Percentiles rank a stretch among this genome's conserved stretches.
Evolutionary conservation across 2,329 filamentous ascomycete genomes (phyloP).

Genomic region (Cryphonectria carpinicola): DNA sequence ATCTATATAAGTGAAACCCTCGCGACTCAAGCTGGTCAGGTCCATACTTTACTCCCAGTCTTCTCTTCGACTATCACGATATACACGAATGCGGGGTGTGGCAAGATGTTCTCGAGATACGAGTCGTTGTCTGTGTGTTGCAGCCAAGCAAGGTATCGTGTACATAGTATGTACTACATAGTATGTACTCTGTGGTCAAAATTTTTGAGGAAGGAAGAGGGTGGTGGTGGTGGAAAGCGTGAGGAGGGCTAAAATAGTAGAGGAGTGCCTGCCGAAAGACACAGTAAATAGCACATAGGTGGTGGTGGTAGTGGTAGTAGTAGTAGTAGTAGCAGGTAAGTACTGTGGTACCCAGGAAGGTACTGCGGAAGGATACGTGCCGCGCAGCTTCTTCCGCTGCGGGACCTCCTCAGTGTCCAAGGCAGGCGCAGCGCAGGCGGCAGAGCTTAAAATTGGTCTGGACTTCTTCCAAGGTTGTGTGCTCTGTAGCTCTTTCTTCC

Average conservation of each 20-base stretch:
- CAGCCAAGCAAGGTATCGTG: background rate
- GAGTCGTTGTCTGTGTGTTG: background rate
- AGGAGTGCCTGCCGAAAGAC: background rate
- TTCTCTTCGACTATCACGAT: background rate
- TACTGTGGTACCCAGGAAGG: background rate
- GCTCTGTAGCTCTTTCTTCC: background rate
- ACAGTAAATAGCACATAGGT: background rate
- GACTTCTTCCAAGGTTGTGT: conserved; percentile 5
- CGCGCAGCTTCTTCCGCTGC: background rate
- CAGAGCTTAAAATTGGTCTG: conserved; percentile 9
- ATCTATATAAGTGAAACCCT: background rate
- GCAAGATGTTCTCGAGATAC: background rate
- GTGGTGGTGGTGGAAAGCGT: background rate
- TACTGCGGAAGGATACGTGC: background rate
- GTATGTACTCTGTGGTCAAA: background rate
- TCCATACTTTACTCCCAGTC: background rate
- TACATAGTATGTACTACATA: background rate
- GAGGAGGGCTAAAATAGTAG: background rate
- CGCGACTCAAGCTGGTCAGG: background rate
- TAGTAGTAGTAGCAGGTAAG: background rate
- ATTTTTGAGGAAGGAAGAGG: background rate
- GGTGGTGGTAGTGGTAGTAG: too few species aligned
- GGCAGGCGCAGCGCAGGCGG: background rate
- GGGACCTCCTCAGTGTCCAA: background rate
- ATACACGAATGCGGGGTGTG: background rate